A percentile compares a stretch with the other conserved stretches of the same genome.
Evolutionary conservation across 139 green algal species (phyloP).

Genomic region (Limnomonas spitsbergensis): DNA sequence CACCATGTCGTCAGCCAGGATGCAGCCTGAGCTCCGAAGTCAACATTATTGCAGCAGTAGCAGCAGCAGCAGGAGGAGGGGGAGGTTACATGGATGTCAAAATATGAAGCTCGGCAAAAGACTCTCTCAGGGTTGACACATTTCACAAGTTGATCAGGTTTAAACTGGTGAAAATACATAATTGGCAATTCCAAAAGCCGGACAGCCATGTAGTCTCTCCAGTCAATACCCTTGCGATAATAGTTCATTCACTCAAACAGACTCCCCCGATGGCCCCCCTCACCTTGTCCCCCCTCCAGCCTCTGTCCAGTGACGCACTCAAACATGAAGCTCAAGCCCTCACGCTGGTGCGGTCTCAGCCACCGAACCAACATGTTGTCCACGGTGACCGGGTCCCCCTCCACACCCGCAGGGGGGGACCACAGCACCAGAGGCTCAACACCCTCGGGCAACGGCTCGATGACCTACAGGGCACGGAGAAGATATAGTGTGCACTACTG

Average conservation of each 20-base stretch:
- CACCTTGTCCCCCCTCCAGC: slow-evolving; percentile 25
- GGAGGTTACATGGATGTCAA: no score
- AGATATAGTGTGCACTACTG: not conserved
- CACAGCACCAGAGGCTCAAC: slow-evolving; percentile 83
- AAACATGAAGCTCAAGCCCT: slow-evolving; percentile 98
- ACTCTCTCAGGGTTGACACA: no score
- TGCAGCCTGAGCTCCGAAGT: slow-evolving; percentile 79
- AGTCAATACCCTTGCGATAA: no score
- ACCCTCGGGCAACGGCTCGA: slow-evolving; percentile 45
- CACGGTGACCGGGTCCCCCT: slow-evolving; percentile 53
- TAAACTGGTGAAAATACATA: no score
- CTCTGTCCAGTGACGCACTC: slow-evolving; percentile 90
- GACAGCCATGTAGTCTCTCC: no score
- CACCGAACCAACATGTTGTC: slow-evolving; percentile 85
- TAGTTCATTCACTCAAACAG: no score
- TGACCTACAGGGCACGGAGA: not conserved
- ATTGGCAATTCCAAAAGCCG: no score
- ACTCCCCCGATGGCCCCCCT: not conserved
- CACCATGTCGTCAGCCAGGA: slow-evolving; percentile 97
- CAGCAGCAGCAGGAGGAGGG: not conserved
- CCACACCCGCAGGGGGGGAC: slow-evolving; percentile 30
- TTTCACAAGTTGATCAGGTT: no score
- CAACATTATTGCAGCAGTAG: not conserved
- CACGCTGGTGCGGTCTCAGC: slow-evolving; percentile 89
- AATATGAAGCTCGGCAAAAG: no score